Evolutionary conservation across 202 grass and related monocot genomes (phyloP).

Genomic region (Setaria italica): DNA sequence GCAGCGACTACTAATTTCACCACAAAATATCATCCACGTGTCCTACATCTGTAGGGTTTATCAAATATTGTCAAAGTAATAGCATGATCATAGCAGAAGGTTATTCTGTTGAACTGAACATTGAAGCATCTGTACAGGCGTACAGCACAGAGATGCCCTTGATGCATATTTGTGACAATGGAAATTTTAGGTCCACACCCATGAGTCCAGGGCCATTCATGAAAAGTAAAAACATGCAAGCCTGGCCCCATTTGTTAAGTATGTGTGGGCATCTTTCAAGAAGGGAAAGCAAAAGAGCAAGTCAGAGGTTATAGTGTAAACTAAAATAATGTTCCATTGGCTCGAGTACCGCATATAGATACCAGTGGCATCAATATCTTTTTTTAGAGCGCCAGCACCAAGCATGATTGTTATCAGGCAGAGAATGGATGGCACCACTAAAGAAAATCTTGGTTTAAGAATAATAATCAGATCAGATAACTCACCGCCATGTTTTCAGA

Average conservation of each 20-base stretch:
- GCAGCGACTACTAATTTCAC: not conserved
- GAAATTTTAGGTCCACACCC: not conserved
- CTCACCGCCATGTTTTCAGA: slow-evolving; percentile 90
- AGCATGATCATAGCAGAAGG: not conserved
- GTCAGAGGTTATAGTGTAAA: not conserved
- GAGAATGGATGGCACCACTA: not conserved
- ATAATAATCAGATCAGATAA: slow-evolving; percentile 31
- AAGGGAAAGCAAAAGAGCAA: not conserved
- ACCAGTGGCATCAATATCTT: slow-evolving; percentile 1
- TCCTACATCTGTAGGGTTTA: not conserved
- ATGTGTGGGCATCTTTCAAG: not conserved
- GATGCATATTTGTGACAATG: slow-evolving; percentile 15
- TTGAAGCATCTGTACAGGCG: not conserved
- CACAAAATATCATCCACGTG: not conserved
- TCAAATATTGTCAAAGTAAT: not conserved
- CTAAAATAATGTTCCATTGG: not conserved
- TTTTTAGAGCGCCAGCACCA: not conserved
- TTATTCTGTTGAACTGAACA: slow-evolving; percentile 20
- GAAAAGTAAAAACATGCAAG: slow-evolving; percentile 29
- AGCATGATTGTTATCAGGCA: slow-evolving; percentile 33
- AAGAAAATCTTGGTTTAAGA: slow-evolving; percentile 27
- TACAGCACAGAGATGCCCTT: not conserved
- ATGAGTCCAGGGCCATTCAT: not conserved
- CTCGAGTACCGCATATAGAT: not conserved
- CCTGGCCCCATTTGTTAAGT: not conserved